These are phyloP conservation scores for Phaffia tasmanica DNA, from an alignment of 768 basidiomycete genomes.

Conservation along the genomic window DNA sequence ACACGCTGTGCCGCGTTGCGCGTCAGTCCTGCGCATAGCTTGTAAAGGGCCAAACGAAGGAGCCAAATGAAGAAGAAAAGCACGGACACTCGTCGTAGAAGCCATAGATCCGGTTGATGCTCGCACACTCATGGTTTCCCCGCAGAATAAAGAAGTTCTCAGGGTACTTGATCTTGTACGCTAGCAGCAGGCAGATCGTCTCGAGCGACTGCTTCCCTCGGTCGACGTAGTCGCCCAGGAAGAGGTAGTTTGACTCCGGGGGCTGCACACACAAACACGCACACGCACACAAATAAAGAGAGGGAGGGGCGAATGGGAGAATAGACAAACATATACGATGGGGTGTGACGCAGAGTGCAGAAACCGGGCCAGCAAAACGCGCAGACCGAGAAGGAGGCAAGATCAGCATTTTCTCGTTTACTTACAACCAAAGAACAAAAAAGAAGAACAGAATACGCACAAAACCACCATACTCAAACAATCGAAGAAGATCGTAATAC, in stretches of 20 bases:
- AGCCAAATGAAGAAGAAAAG: neutral
- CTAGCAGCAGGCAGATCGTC: slow-evolving; percentile 28
- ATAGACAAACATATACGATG: no score
- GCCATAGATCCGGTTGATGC: slow-evolving; percentile 28
- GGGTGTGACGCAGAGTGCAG: no score
- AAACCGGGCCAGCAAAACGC: neutral
- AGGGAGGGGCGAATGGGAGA: no score
- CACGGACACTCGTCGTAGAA: slow-evolving; percentile 29
- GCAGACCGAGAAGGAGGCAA: neutral
- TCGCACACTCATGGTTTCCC: slow-evolving; percentile 27
- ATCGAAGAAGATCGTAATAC: slow-evolving; percentile 27
- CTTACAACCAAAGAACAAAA: neutral
- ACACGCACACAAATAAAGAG: no score
- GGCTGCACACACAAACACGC: slow-evolving; percentile 8
- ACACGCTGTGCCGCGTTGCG: no score
- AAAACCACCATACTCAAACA: slow-evolving; percentile 29
- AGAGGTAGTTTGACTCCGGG: slow-evolving; percentile 28
- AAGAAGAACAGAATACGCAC: neutral
- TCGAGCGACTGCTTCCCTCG: slow-evolving; percentile 29
- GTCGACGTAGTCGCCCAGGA: slow-evolving; percentile 29
- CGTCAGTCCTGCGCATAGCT: no score
- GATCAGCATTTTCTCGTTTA: neutral
- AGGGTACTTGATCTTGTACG: slow-evolving; percentile 29
- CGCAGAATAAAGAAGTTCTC: slow-evolving; percentile 29
- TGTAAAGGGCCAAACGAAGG: neutral